Base-by-base conservation (phyloP, 2,329 filamentous ascomycete genomes). In the Cladosporium sp. region DNA sequence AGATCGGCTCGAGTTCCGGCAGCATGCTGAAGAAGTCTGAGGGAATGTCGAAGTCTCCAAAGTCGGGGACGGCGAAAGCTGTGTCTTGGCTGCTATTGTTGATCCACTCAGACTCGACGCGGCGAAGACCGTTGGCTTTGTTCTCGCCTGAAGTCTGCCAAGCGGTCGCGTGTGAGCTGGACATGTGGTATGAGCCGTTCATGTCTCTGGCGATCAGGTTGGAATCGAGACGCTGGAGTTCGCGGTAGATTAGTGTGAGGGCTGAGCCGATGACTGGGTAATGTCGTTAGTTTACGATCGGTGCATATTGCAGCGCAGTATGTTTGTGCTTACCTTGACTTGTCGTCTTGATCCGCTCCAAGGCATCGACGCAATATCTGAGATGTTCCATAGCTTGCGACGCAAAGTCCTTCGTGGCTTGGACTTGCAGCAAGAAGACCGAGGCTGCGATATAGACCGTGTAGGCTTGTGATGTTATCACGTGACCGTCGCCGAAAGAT, bases 381-480 rank as follows among this genome's bases (percentile, higher is more conserved):
- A 56, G n/a, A n/a, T 45, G 47, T 28, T 56, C 42, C 54, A 56
- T 56, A 36, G 54, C 54, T 17, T 56, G 54, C 3, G 42, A 56
- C 2, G 30, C 5, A 28, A 56, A 56, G 9, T 56, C 54, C 14
- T 49, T 49, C 1, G 54, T 56, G 2, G 54, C 54, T n/a, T 56
- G 54, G 14, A 56, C 54, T 20, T 56, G 54, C 11, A 56, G 20
- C 8, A 56, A 19, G 17, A 56, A 56, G 14, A 56, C 54, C 2
- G 54, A 56, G 20, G 54, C 54, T 34, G 54, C 54, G n/a, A 56
- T 56, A 15, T 56, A 56, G 2, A 56, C 54, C 12, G 54, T 38
- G 34, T 56, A 56, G 4, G 54, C 54, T 19, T 56, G 54, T 2
- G 54, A 56, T 2, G 54, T 56, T 25, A 56, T 56, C 1, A 56